Conservation (phyloP, 2,329 filamentous ascomycete genomes). For the Fusarium sp. region DNA sequence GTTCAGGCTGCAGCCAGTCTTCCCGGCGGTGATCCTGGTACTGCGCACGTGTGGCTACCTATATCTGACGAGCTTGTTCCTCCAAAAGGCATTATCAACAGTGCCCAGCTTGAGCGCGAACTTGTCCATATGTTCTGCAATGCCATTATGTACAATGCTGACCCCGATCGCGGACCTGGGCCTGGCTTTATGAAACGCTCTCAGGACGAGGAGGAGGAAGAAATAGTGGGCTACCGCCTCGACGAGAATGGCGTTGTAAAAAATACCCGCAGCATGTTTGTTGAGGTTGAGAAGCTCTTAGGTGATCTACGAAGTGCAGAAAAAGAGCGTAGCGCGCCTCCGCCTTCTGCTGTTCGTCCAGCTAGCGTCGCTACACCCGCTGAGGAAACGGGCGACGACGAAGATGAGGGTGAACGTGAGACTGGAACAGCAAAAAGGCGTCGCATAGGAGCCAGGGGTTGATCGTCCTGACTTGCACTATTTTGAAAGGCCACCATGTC, state of each 20-base stretch:
- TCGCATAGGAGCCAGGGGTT: constrained; percentile 49
- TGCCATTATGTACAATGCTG: constrained; percentile 97
- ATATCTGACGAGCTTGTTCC: constrained; percentile 81
- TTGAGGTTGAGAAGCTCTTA: constrained; percentile 83
- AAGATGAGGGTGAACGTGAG: constrained; percentile 58
- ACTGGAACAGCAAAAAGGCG: constrained; percentile 49
- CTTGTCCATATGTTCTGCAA: constrained; percentile 97
- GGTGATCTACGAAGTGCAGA: constrained; percentile 81
- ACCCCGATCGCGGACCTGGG: constrained; percentile 76
- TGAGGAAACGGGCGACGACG: constrained; percentile 60
- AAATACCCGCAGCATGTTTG: constrained; percentile 89
- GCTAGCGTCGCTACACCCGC: constrained; percentile 53
- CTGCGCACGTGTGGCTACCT: constrained; percentile 69
- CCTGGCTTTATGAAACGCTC: constrained; percentile 64
- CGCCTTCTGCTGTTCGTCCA: constrained; percentile 47
- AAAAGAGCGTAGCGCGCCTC: constrained; percentile 56
- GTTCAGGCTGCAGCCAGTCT: constrained; percentile 68
- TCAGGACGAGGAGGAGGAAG: constrained; percentile 56
- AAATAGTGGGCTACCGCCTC: constrained; percentile 68
- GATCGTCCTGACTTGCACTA: constrained; percentile 10
- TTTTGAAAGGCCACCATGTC: constrained; percentile 4
- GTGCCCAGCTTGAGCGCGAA: constrained; percentile 90
- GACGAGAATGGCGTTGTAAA: constrained; percentile 89
- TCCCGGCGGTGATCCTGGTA: constrained; percentile 66
- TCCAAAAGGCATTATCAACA: constrained; percentile 91